phyloP scores from a whole-genome alignment of 768 basidiomycete species.

The Leccinum ochraceum region DNA sequence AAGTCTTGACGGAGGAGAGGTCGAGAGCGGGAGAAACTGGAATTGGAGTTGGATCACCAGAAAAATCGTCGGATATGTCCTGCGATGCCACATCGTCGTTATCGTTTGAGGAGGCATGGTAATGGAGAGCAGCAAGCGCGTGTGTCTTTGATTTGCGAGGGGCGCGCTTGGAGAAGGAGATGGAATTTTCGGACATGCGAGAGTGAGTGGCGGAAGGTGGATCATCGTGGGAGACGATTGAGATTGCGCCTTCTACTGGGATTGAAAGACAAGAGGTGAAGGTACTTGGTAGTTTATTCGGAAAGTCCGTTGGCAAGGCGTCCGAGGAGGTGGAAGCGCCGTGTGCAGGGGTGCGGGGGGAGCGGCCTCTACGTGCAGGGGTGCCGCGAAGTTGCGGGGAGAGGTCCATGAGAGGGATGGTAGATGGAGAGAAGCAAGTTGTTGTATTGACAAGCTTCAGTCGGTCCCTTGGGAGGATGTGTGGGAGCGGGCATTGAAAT shows the following conservation, averaged over 20 bases:
- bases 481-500: constrained; percentile 43
- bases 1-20: constrained; percentile 70
- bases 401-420: constrained; percentile 36
- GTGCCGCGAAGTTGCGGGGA: constrained; percentile 55
- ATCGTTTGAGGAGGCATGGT: constrained; percentile 56
- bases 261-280: constrained; percentile 73
- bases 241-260: constrained; percentile 70
- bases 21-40: constrained; percentile 64
- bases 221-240: constrained; percentile 55
- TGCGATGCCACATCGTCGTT: constrained; percentile 47
- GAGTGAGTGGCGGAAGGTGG: constrained; percentile 36
- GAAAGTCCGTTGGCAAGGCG: constrained; percentile 51
- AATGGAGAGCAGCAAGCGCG: constrained; percentile 76
- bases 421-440: constrained; percentile 23
- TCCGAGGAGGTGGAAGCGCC: constrained; percentile 42
- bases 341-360: constrained; percentile 54
- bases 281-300: constrained; percentile 47
- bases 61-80: constrained; percentile 48
- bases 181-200: constrained; percentile 35
- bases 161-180: constrained; percentile 61
- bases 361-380: constrained; percentile 63
- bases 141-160: constrained; percentile 92
- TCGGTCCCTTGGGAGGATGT: constrained; percentile 34
- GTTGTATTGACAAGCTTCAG: constrained; percentile 1
- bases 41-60: constrained; percentile 56